Percentiles rank a stretch among this genome's conserved stretches.
Conservation (phyloP, 768 basidiomycete genomes). For the Mycena vitilis region DNA sequence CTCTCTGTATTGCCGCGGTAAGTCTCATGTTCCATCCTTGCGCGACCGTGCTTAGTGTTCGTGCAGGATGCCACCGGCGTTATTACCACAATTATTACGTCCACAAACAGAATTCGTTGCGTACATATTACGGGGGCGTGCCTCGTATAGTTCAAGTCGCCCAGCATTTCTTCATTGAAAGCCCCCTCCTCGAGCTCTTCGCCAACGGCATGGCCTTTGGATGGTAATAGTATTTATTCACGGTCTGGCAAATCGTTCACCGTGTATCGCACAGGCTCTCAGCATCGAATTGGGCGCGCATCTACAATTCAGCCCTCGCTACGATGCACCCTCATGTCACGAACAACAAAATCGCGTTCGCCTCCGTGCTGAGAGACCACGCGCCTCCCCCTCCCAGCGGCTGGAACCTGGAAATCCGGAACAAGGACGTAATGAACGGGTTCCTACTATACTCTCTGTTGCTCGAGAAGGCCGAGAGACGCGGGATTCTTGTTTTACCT, state of each 20-base stretch:
- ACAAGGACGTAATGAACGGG: conserved; percentile 38
- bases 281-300: conserved; percentile 6
- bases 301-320: not conserved
- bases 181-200: conserved; percentile 6
- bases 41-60: not conserved
- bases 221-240: not conserved
- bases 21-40: not conserved
- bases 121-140: conserved; percentile 12
- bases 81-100: conserved; percentile 22
- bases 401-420: conserved; percentile 21
- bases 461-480: conserved; percentile 35
- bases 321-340: not conserved
- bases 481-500: conserved; percentile 29
- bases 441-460: conserved; percentile 40
- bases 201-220: conserved; percentile 13
- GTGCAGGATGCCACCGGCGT: conserved; percentile 1
- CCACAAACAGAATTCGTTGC: conserved; percentile 3
- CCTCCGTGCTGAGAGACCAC: not conserved
- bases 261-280: not conserved
- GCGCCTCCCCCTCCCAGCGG: not conserved
- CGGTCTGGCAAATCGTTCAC: not conserved
- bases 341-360: conserved; percentile 7
- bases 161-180: conserved; percentile 8
- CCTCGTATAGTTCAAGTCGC: conserved; percentile 5
- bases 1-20: conserved; percentile 41